Evolutionary conservation across 352 stramenopile species (phyloP).

Genomic region (Chrysophaeum taylorii): DNA sequence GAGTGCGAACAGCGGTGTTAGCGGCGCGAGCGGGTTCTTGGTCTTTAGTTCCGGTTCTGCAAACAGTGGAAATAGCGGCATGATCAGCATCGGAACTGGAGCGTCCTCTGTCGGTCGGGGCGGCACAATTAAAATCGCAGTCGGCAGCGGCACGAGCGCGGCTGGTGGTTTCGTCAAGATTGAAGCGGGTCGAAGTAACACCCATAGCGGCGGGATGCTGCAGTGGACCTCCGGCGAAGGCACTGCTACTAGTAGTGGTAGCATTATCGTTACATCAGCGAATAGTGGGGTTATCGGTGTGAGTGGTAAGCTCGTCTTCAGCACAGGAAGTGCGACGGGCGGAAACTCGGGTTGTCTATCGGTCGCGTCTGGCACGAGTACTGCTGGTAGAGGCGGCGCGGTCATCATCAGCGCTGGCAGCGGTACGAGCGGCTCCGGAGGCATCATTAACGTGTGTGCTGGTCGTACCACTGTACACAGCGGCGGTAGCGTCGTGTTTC

Average conservation of each 20-base stretch:
- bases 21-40: slow-evolving; percentile 23
- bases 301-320: slow-evolving; percentile 27
- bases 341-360: slow-evolving; percentile 11
- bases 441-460: slow-evolving; percentile 12
- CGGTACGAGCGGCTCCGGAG: slow-evolving; percentile 30
- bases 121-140: slow-evolving; percentile 25
- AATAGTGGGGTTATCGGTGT: slow-evolving; percentile 21
- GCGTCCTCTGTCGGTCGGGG: slow-evolving; percentile 16
- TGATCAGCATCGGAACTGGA: slow-evolving; percentile 7
- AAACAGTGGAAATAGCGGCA: slow-evolving; percentile 18
- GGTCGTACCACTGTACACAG: neutral
- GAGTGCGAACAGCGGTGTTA: slow-evolving; percentile 21
- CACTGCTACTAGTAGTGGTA: slow-evolving; percentile 11
- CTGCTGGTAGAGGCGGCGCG: slow-evolving; percentile 19
- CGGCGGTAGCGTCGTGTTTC: slow-evolving; percentile 6
- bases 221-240: slow-evolving; percentile 1
- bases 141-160: slow-evolving; percentile 27
- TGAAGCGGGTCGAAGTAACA: slow-evolving; percentile 15
- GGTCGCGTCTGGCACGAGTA: slow-evolving; percentile 9
- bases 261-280: slow-evolving; percentile 24
- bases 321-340: slow-evolving; percentile 17
- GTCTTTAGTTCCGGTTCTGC: slow-evolving; percentile 26
- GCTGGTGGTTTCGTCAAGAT: slow-evolving; percentile 9
- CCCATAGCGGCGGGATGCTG: slow-evolving; percentile 7
- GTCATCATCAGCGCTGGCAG: slow-evolving; percentile 27